Evolutionary conservation across 441 rosid genomes (phyloP), one percentile per base, ranked within the genome.

Genomic region (Brassica hybrid): DNA sequence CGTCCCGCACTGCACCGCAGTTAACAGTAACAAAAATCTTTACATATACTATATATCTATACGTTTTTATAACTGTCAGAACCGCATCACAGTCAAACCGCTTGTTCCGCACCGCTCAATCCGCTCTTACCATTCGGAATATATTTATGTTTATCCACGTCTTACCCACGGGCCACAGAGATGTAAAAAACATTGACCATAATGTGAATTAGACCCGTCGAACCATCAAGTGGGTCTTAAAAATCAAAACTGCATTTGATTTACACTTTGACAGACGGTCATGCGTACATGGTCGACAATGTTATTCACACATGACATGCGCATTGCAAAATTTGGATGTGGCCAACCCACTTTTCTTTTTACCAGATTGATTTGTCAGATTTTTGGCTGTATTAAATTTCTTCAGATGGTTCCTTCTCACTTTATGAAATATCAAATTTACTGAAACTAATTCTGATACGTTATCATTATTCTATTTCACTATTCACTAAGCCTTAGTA

Each of bases 201-300:
- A 14, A 19, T 50, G 27, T n/a, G n/a, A 71, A 13, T 23, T 58
- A 63, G 71, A 63, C 60, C 71, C 80, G 80, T 76, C 56, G 80
- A 62, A 64, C 56, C 13, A 65, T 65, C 66, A 43, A 58, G 62
- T 77, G 76, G 62, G 60, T 50, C 18, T 60, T 43, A 17, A 21
- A 50, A 56, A 58, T 78, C 73, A 48, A 14, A 72, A 11, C 7
- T 21, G 41, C 50, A 65, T 66, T 72, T 72, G 68, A 65, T 59
- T 41, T 67, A n/a, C 58, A 45, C 21, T 38, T 70, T 70, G 11
- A 36, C 38, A 50, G 50, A 54, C 50, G 5, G n/a, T n/a, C n/a
- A n/a, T n/a, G n/a, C n/a, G n/a, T n/a, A n/a, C n/a, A n/a, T n/a
- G n/a, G n/a, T n/a, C n/a, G 30, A 65, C 61, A 27, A 43, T 65